These are phyloP conservation scores for Stipa capillata DNA, from an alignment of 176 grass and related monocot genomes.

Conservation along the genomic window DNA sequence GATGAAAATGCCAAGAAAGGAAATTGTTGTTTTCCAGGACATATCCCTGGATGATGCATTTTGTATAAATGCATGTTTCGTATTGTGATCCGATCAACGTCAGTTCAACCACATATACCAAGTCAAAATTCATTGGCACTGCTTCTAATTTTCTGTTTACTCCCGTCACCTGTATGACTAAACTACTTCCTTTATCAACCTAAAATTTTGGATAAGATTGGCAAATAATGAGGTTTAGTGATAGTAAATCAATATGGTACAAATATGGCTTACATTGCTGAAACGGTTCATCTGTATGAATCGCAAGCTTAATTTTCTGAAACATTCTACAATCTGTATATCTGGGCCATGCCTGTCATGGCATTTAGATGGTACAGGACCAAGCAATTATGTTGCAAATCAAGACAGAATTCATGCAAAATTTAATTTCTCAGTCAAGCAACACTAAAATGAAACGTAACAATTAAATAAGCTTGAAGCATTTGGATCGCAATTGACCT, in stretches of 20 bases:
- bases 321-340: not conserved
- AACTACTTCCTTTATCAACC: not conserved
- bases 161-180: not conserved
- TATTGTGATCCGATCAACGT: not conserved
- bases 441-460: slow-evolving; percentile 11
- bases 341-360: not conserved
- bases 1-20: not conserved
- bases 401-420: not conserved
- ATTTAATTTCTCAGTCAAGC: not conserved
- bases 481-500: slow-evolving; percentile 31
- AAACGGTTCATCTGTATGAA: not conserved
- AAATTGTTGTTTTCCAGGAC: not conserved
- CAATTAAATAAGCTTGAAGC: not conserved
- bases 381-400: not conserved
- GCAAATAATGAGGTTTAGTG: not conserved
- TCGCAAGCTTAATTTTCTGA: not conserved
- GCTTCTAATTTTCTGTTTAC: not conserved
- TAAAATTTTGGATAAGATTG: not conserved
- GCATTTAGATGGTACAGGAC: not conserved
- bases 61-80: not conserved
- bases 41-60: not conserved
- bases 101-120: not conserved
- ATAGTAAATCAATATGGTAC: too few relatives aligned
- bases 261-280: not conserved
- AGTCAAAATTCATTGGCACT: not conserved